Conservation (phyloP, 2,329 filamentous ascomycete species). For the Cercospora zeae-maydis region DNA sequence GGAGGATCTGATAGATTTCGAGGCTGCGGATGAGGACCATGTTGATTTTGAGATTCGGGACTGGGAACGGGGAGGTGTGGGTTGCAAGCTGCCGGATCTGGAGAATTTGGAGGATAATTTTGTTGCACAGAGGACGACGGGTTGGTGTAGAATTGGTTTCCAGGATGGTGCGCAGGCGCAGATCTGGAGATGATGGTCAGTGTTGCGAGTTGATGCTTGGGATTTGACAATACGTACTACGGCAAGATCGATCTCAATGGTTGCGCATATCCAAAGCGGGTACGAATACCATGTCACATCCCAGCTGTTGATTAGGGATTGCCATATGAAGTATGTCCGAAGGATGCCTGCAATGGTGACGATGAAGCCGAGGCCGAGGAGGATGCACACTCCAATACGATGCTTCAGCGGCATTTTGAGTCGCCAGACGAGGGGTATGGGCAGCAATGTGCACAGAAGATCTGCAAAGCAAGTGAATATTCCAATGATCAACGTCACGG, state of each 20-base stretch:
- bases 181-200: slow-evolving; percentile 28
- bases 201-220: background rate
- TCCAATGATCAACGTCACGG: slow-evolving; percentile 39
- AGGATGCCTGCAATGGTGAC: slow-evolving; percentile 44
- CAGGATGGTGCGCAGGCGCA: slow-evolving; percentile 40
- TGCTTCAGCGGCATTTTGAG: slow-evolving; percentile 44
- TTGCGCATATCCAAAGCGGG: slow-evolving; percentile 47
- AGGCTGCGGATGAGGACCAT: background rate
- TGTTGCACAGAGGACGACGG: slow-evolving; percentile 23
- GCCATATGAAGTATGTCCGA: slow-evolving; percentile 46
- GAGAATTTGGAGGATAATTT: slow-evolving; percentile 27
- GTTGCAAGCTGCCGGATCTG: background rate
- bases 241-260: slow-evolving; percentile 47
- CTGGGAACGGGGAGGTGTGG: slow-evolving; percentile 1
- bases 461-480: slow-evolving; percentile 46
- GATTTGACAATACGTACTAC: slow-evolving; percentile 36
- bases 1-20: slow-evolving; percentile 7
- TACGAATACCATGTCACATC: slow-evolving; percentile 46
- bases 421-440: slow-evolving; percentile 44
- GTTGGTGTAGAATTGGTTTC: slow-evolving; percentile 34
- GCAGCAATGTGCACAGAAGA: slow-evolving; percentile 42
- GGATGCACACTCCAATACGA: slow-evolving; percentile 39
- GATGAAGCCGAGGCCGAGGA: slow-evolving; percentile 43
- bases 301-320: slow-evolving; percentile 40
- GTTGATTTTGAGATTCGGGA: background rate